Conservation (phyloP, 2,329 filamentous ascomycete species). For the Pseudogymnoascus sp. region DNA sequence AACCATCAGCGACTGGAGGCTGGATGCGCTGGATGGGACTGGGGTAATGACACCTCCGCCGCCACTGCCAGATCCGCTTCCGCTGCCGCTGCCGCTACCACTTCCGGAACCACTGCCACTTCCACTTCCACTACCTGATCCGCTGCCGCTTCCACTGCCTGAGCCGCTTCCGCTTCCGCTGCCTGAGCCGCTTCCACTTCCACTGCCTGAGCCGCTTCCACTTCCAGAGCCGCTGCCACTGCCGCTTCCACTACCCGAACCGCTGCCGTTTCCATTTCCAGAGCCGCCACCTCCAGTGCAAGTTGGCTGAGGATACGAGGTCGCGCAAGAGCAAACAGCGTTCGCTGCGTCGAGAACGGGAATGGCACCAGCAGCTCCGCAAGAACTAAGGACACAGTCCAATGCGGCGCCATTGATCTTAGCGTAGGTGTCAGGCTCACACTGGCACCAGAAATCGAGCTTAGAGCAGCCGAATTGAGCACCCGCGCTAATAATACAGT, state of each 20-base stretch:
- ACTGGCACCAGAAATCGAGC: neutral
- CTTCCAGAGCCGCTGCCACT: neutral
- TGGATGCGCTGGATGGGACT: conserved; percentile 6
- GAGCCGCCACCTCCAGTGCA: neutral
- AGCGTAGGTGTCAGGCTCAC: neutral
- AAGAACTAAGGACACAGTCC: neutral
- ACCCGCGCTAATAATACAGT: neutral
- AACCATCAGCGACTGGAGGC: neutral
- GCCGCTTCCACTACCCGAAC: neutral
- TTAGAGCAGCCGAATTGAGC: neutral
- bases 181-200: neutral
- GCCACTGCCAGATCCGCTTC: neutral
- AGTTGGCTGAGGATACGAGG: conserved; percentile 1
- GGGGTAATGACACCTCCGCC: neutral
- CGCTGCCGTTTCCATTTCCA: neutral
- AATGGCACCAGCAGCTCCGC: no score
- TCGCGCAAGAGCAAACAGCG: neutral
- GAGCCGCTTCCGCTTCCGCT: neutral
- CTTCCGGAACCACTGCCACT: neutral
- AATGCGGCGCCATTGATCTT: neutral
- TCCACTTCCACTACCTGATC: neutral
- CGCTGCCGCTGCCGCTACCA: neutral
- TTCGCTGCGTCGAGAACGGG: neutral
- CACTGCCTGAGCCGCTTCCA: neutral
- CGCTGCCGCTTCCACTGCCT: neutral